Evolutionary conservation across 2,329 filamentous ascomycete genomes (phyloP).

Genomic region (Parafenestella ontariensis): DNA sequence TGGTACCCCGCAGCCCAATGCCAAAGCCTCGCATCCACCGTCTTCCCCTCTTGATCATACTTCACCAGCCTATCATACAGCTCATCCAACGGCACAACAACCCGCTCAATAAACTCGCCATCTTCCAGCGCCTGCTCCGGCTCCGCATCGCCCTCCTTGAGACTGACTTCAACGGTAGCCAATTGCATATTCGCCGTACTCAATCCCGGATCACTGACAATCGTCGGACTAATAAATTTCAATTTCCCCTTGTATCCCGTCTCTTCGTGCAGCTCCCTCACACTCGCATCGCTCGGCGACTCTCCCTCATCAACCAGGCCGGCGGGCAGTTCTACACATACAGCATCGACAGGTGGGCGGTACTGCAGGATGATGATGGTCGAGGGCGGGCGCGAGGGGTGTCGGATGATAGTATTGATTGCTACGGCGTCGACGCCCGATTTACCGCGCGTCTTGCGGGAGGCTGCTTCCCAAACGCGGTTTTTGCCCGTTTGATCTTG

Average conservation of each 20-base stretch:
- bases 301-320: conserved; percentile 66
- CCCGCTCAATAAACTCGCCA: conserved; percentile 67
- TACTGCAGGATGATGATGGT: conserved; percentile 67
- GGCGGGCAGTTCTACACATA: conserved; percentile 67
- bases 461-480: conserved; percentile 59
- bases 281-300: conserved; percentile 61
- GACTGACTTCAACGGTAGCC: conserved; percentile 65
- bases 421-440: conserved; percentile 67
- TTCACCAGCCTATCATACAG: conserved; percentile 62
- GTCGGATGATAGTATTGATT: conserved; percentile 62
- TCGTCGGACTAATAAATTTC: conserved; percentile 65
- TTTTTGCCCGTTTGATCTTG: conserved; percentile 54
- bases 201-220: conserved; percentile 71
- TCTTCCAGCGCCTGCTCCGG: conserved; percentile 67
- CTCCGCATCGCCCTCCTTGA: conserved; percentile 57
- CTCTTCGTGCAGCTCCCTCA: conserved; percentile 68
- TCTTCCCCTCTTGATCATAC: conserved; percentile 57
- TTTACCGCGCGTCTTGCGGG: conserved; percentile 60
- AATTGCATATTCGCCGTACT: conserved; percentile 68
- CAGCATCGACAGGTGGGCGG: conserved; percentile 64
- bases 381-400: conserved; percentile 54
- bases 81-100: conserved; percentile 64
- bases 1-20: conserved; percentile 67
- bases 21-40: conserved; percentile 65
- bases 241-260: conserved; percentile 66